Evolutionary conservation across 345 rosid species (phyloP), one percentile per base, ranked within the genome.

Genomic region (Corchorus capsularis): DNA sequence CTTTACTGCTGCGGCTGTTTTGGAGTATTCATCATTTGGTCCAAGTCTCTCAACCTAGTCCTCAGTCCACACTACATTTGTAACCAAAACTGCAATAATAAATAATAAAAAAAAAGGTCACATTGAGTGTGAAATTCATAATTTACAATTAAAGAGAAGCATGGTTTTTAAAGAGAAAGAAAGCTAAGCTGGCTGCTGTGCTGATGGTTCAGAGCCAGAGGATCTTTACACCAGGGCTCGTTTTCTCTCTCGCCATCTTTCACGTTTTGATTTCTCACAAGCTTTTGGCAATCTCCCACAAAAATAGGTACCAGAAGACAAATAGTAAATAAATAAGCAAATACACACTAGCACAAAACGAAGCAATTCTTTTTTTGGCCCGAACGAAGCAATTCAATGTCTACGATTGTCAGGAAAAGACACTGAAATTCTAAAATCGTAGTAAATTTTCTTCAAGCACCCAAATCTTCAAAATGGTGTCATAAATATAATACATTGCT

Each of bases 171-270:
- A 5, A 8, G 63, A 46, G n/a, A 46, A 34, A 8, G 15, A 16
- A 20, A 35, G 55, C 19, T 2, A 72, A 27, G 89, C 97, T 85
- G 49, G 93, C 95, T 46, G 97, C 95, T 50, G 95, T 92, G 78
- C 91, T 95, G 50, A 92, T 32, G 67, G 97, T 90, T 95, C 97
- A 92, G 46, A 89, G 27, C 97, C 95, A 92, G 76, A 92, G 93
- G 77, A 92, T 92, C 78, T 88, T 92, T 73, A 90, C 78, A 75
- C 95, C 97, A 3, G 97, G 93, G 69, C 91, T 89, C 81, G 62
- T 87, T 65, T 78, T 87, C 73, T 90, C 93, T 77, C 91, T 85
- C 73, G 76, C 80, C 94, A 90, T 92, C 45, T 6, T 57, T 63
- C 75, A 53, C 72, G 76, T 50, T 50, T 27, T 69, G 45, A 69